phyloP scores from a whole-genome alignment of 75 land plant species.

The Selaginella tamariscina region DNA sequence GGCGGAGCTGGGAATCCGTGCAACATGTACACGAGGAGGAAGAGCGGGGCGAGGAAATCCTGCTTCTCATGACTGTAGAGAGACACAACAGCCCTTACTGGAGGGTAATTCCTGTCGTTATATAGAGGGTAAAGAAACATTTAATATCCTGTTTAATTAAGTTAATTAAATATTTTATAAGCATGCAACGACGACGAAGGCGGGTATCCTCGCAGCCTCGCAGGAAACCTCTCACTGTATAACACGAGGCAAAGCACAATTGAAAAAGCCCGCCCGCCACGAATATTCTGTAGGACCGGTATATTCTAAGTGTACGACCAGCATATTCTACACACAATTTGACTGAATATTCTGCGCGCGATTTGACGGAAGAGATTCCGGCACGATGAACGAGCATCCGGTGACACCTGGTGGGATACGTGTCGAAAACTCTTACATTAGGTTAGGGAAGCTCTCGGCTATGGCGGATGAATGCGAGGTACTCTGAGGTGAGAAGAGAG shows the following conservation, averaged over 20 bases:
- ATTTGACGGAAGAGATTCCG: not conserved
- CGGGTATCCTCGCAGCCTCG: not conserved
- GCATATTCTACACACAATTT: too few species aligned
- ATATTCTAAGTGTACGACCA: too few species aligned
- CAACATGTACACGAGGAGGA: not conserved
- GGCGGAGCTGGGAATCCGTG: not conserved
- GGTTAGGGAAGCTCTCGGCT: too few species aligned
- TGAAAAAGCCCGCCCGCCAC: too few species aligned
- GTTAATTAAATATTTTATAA: not conserved
- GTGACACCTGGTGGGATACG: not conserved
- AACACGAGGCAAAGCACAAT: too few species aligned
- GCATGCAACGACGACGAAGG: not conserved
- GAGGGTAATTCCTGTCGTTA: not conserved
- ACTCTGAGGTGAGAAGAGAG: not conserved
- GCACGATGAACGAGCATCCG: not conserved
- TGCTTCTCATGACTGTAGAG: too few species aligned
- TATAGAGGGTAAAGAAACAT: not conserved
- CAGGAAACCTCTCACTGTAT: too few species aligned
- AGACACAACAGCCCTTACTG: not conserved
- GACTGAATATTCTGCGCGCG: too few species aligned
- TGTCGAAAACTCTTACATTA: too few species aligned
- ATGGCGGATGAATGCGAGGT: not conserved
- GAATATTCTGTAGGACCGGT: too few species aligned
- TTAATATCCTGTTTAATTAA: not conserved
- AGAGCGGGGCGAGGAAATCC: not conserved